A percentile compares a stretch with the other conserved stretches of the same genome.
Evolutionary conservation across 1,284 basidiomycete genomes (phyloP).

Genomic region (Sanghuangporus baumii): DNA sequence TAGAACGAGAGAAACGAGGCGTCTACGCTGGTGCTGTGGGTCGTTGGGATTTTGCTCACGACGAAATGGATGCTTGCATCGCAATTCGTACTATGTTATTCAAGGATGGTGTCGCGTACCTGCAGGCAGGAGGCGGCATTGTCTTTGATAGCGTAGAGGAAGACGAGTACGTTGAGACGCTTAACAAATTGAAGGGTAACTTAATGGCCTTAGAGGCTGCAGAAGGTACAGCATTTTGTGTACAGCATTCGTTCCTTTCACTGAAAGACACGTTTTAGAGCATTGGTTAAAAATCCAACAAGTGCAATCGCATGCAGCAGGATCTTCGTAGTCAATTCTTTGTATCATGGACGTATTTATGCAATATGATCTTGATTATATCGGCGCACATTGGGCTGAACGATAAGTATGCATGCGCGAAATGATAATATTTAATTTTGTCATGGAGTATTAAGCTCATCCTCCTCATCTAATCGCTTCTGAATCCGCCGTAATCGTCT

Average conservation of each 20-base stretch:
- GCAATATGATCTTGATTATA: constrained; percentile 6
- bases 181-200: constrained; percentile 93
- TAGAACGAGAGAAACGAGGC: constrained; percentile 89
- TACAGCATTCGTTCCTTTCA: constrained; percentile 5
- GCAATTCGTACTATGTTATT: constrained; percentile 98
- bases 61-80: constrained; percentile 98
- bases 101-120: constrained; percentile 87
- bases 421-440: background rate
- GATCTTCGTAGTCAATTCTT: background rate
- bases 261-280: constrained; percentile 32
- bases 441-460: background rate
- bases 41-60: constrained; percentile 91
- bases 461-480: background rate
- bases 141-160: constrained; percentile 97
- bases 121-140: constrained; percentile 97
- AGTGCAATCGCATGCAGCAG: constrained; percentile 31
- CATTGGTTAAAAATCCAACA: constrained; percentile 66
- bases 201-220: constrained; percentile 81
- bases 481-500: background rate
- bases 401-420: constrained; percentile 6
- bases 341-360: background rate
- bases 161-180: constrained; percentile 93
- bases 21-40: constrained; percentile 98
- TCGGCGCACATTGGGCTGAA: background rate
- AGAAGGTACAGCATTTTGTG: constrained; percentile 63